A percentile compares a stretch with the other conserved stretches of the same genome.
Conservation (phyloP, 139 green algal genomes). For the Edaphochlamys debaryana region DNA sequence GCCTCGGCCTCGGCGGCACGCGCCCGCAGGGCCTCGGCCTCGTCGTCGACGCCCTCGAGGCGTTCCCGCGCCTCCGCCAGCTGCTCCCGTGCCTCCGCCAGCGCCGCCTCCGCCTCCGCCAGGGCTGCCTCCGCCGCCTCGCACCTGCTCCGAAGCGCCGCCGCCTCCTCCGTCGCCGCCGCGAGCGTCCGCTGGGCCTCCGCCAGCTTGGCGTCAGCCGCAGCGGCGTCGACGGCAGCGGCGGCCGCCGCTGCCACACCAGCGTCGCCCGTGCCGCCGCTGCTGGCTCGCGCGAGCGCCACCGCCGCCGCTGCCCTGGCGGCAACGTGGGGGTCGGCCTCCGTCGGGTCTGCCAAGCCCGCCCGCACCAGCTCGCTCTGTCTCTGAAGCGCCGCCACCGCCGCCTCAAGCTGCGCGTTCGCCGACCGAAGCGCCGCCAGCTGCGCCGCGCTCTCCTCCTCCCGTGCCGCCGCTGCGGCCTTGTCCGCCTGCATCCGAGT, state of each 20-base stretch:
- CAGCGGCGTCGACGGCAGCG: no score
- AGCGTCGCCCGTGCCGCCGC: no score
- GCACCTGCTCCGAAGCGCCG: not conserved
- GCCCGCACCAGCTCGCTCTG: constrained; percentile 7
- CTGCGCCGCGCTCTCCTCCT: constrained; percentile 14
- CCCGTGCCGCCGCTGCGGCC: not conserved
- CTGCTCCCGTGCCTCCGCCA: not conserved
- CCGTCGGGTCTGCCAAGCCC: not conserved
- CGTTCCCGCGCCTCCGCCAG: not conserved
- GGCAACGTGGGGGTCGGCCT: no score
- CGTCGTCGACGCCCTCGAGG: not conserved
- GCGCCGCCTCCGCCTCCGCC: not conserved
- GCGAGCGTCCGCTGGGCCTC: not conserved
- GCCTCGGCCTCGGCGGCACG: not conserved
- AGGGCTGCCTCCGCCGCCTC: not conserved
- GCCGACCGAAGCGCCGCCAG: not conserved
- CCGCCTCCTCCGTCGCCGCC: not conserved
- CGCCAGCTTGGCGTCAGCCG: no score
- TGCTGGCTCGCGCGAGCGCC: no score
- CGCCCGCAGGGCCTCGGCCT: not conserved
- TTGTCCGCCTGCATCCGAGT: constrained; percentile 23
- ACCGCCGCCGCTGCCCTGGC: no score
- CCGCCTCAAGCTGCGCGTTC: constrained; percentile 17
- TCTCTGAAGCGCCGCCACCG: not conserved
- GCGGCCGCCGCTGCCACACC: no score